These are phyloP conservation scores for Colletotrichum cordylinicola DNA, from an alignment of 2,329 filamentous ascomycete genomes.

Conservation along the genomic window DNA sequence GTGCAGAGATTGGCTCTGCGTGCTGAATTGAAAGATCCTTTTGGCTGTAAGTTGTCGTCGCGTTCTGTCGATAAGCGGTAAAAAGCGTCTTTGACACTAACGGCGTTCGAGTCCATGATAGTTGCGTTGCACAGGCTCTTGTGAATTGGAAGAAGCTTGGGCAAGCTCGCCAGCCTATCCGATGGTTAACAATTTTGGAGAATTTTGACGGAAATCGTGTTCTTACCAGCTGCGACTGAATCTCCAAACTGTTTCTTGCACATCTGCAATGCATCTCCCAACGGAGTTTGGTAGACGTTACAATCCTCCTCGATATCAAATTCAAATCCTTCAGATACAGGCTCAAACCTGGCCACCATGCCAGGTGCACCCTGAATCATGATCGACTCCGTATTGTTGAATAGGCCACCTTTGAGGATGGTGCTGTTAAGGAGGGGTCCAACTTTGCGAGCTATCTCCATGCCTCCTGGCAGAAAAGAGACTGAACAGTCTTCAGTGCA, in stretches of 20 bases:
- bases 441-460: conserved; percentile 21
- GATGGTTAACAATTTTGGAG: background rate
- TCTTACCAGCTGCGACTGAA: conserved; percentile 23
- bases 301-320: conserved; percentile 22
- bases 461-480: conserved; percentile 23
- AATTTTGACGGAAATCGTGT: too few species aligned
- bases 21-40: conserved; percentile 25
- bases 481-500: conserved; percentile 17
- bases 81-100: conserved; percentile 21
- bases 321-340: background rate
- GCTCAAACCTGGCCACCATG: conserved; percentile 19
- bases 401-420: conserved; percentile 18
- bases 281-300: conserved; percentile 13
- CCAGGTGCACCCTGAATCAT: conserved; percentile 21
- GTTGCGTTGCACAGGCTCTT: conserved; percentile 8
- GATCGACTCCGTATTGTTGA: conserved; percentile 17
- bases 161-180: conserved; percentile 24
- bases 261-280: conserved; percentile 24
- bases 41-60: conserved; percentile 23
- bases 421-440: conserved; percentile 20
- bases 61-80: conserved; percentile 22
- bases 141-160: conserved; percentile 14
- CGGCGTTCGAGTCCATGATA: conserved; percentile 12
- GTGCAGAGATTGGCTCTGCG: background rate
- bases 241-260: conserved; percentile 23